Evolutionary conservation across 306 rosid species (phyloP), one percentile per base, ranked within the genome.

Genomic region (Potentilla sterilis): DNA sequence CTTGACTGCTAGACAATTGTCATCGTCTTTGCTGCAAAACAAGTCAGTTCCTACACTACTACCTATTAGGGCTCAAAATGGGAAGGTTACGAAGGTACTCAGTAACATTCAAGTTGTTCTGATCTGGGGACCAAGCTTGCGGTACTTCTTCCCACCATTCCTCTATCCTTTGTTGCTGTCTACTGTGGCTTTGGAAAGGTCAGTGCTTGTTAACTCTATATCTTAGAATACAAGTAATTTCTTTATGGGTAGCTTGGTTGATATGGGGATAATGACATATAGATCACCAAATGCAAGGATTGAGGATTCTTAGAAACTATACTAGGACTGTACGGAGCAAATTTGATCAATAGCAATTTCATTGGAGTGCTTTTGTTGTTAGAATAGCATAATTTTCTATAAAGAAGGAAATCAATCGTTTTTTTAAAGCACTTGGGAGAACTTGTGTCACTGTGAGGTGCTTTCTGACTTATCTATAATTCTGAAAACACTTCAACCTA

Each of bases 81-180:
- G 43, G 0, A 40, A 70, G 9, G 82, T 94, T 14, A 69, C 90
- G 62, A 28, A 48, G 19, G 2, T 90, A 1, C 77, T 92, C 9
- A 19, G 72, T 7, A 90, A 91, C 24, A 38, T 88, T 40, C 97
- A 86, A 65, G 96, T 91, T 79, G 95, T 94, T 70, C 77, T 88
- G n/a, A n/a, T 75, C 80, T 91, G 65, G 98, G 98, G 8, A 94
- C 98, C 46, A 94, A 91, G 80, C 89, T 94, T 37, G 83, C 91
- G 3, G 75, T 90, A 77, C 87, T 94, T 46, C 87, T 94, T 65
- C 96, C 96, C 1, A 92, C 91, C 2, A 86, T 94, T 73, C 96
- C 96, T 1, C 73, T 83, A 5, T 90, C 98, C 76, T 83, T 88
- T 67, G 2, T 80, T 43, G 96, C 95, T 18, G 49, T 86, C 0